Evolutionary conservation across 176 grass and related monocot species (phyloP), one percentile per base, ranked within the genome.

Genomic region (Bromus sterilis): DNA sequence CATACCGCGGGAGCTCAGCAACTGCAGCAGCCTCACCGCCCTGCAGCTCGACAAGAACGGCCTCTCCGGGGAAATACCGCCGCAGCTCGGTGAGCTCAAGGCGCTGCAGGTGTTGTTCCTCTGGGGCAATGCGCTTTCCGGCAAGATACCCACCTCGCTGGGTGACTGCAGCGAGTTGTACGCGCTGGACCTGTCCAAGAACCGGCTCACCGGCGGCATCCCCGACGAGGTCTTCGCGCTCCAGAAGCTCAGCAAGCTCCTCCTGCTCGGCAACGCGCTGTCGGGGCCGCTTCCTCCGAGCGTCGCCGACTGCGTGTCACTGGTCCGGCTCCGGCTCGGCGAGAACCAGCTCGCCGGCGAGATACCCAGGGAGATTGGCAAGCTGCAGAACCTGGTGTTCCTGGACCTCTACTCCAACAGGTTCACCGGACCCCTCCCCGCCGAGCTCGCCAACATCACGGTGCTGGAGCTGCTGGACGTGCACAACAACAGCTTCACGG

Each of bases 391-490:
- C 72, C 85, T 97, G 21, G 89, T 92, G 40, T 94, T 97, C 79
- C 80, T 97, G 73, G 94, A 97, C 82, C 91, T 94, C 9, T 94
- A 94, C 68, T 88, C 94, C 0, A 97, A 97, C 82, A 78, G 59
- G 62, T 91, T 97, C 75, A 81, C 85, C 2, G 89, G 94, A 3
- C 30, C 34, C 7, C 64, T 97, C 30, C 91, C 94, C 4, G 65
- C 42, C 9, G 89, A 97, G 86, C 88, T 97, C n/a, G 84, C 91
- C 60, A 90, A 97, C 58, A 90, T 97, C 75, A 89, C 91, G 1
- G 94, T 97, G 57, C 86, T 97, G 12, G 94, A 97, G 89, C 84
- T 94, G 13, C 84, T 97, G n/a, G 94, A 97, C 60, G 89, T 97
- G 18, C 91, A 94, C 84, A 84, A 97, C 84, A 97, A 97, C 34